Conservation (phyloP, 1,284 basidiomycete species). For the Cryptococcus sp. region DNA sequence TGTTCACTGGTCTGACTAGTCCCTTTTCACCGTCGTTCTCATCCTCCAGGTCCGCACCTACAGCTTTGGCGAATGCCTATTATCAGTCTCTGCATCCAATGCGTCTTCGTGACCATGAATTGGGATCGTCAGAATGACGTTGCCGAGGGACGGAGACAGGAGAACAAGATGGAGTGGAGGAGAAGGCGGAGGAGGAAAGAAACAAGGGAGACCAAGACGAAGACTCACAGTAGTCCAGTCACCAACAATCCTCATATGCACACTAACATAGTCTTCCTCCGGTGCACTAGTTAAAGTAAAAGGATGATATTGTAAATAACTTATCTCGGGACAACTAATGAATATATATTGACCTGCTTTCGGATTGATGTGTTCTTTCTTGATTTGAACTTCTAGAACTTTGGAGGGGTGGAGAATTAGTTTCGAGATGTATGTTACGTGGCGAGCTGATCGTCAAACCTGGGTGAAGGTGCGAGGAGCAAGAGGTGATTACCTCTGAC, state of each 20-base stretch:
- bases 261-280: constrained; percentile 68
- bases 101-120: not conserved
- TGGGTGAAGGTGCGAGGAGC: not conserved
- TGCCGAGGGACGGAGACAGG: no score
- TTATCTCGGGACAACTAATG: constrained; percentile 67
- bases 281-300: constrained; percentile 74
- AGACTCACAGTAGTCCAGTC: constrained; percentile 67
- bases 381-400: constrained; percentile 87
- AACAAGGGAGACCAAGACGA: no score
- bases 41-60: constrained; percentile 72
- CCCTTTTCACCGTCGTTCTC: constrained; percentile 57
- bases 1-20: constrained; percentile 17
- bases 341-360: constrained; percentile 84
- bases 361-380: constrained; percentile 77
- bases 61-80: constrained; percentile 60
- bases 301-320: constrained; percentile 88
- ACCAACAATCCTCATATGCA: constrained; percentile 80
- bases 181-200: no score
- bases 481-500: constrained; percentile 37
- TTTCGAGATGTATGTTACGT: constrained; percentile 82
- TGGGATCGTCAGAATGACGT: no score
- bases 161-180: not conserved
- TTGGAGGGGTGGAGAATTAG: constrained; percentile 88
- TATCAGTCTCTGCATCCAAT: not conserved
- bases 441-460: constrained; percentile 53